phyloP scores from a whole-genome alignment of 2,329 filamentous ascomycete genomes.

The Aspergillus flavus region DNA sequence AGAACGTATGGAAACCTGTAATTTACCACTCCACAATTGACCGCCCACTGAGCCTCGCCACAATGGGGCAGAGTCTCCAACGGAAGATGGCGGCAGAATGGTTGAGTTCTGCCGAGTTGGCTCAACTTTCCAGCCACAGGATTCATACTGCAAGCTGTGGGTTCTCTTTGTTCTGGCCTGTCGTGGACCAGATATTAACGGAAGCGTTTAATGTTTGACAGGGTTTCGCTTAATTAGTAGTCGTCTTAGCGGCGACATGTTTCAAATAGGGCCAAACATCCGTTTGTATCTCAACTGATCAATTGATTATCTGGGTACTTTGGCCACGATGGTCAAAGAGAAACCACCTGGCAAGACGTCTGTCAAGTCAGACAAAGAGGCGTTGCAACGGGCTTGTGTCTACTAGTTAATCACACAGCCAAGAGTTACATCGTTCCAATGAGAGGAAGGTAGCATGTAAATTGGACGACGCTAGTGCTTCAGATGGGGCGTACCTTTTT shows the following conservation, averaged over 20 bases:
- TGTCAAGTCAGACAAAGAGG: background rate
- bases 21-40: slow-evolving; percentile 6
- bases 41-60: slow-evolving; percentile 9
- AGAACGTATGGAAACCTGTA: background rate
- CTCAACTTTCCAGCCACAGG: slow-evolving; percentile 6
- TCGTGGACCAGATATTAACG: background rate
- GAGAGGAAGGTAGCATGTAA: background rate
- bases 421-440: slow-evolving; percentile 2
- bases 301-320: slow-evolving; percentile 1
- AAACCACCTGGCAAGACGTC: background rate
- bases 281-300: background rate
- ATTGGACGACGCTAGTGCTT: slow-evolving; percentile 2
- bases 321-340: background rate
- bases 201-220: background rate
- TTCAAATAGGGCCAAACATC: background rate
- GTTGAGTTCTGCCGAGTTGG: slow-evolving; percentile 1
- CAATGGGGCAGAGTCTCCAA: slow-evolving; percentile 10
- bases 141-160: background rate
- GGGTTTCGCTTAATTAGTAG: background rate
- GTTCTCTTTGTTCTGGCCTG: slow-evolving; percentile 3
- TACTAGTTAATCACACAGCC: background rate
- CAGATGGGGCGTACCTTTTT: background rate
- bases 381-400: background rate
- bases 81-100: slow-evolving; percentile 10
- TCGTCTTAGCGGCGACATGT: background rate